phyloP scores from a whole-genome alignment of 108 stramenopile genomes.

The Nitzschia sp. region DNA sequence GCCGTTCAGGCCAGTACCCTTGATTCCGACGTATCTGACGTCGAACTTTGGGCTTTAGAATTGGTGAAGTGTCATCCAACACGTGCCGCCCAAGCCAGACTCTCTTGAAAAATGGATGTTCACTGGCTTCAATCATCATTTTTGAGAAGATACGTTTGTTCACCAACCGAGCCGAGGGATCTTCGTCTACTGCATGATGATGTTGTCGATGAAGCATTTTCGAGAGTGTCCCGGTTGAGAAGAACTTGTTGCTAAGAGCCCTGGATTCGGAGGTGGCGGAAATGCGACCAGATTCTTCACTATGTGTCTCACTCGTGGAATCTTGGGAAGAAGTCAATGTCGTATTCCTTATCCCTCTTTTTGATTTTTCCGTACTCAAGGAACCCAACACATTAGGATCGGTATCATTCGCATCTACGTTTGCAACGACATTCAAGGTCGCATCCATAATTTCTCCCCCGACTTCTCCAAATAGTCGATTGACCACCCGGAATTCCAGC shows the following conservation, averaged over 20 bases:
- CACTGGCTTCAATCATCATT: constrained; percentile 60
- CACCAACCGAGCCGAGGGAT: constrained; percentile 41
- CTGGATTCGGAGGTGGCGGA: background rate
- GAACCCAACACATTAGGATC: constrained; percentile 27
- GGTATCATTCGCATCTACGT: constrained; percentile 53
- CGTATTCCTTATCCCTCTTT: background rate
- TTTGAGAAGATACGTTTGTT: constrained; percentile 66
- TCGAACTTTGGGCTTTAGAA: constrained; percentile 52
- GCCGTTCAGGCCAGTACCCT: constrained; percentile 69
- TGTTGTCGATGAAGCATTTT: constrained; percentile 1
- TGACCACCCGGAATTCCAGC: constrained; percentile 75
- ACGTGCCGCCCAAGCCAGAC: constrained; percentile 78
- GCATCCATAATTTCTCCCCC: constrained; percentile 82
- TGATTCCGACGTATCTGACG: constrained; percentile 52
- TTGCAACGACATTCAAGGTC: constrained; percentile 68
- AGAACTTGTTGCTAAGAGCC: background rate
- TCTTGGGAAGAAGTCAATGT: constrained; percentile 1
- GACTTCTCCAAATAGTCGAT: constrained; percentile 59
- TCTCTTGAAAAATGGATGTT: constrained; percentile 79
- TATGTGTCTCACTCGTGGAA: background rate
- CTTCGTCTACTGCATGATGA: constrained; percentile 41
- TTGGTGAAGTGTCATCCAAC: constrained; percentile 70
- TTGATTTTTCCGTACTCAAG: background rate
- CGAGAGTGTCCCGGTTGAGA: background rate
- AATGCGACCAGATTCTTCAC: constrained; percentile 16